Base-by-base conservation (phyloP, 2,329 filamentous ascomycete genomes). In the Sphaerostilbella broomeana region DNA sequence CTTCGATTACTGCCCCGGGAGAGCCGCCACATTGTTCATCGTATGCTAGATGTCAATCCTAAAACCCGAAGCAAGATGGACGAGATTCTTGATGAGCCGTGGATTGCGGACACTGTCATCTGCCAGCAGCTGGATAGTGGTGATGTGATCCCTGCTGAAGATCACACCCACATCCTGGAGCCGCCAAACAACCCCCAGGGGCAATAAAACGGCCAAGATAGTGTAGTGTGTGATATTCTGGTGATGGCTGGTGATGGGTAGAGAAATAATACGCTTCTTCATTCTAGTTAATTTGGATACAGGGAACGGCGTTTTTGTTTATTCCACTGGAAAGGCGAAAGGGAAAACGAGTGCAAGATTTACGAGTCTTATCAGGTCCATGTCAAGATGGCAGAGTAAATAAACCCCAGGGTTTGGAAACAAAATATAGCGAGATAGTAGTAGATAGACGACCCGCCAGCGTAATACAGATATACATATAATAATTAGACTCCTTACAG, bases 41-140 rank as follows among this genome's bases (percentile, higher is more conserved):
- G 85, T 42, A 98, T 98, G 92, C 75, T 98, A 24, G 87, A 92
- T 54, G 73, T 95, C 35, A 79, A 95, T 53, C 87, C 89, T 0
- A 83, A 78, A 56, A 82, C 84, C 49, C 78, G 92, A 41, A 90
- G 88, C 3, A 86, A 77, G 3, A 83, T 98, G 69, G 73, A 82
- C 17, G 88, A 98, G 54, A 85, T 98, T 13, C 64, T 95, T 36
- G 75, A 81, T 16, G 90, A 98, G 57, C 80, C 83, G 12, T 98
- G 92, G 92, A 79, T 97, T n/a, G 77, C 80, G 33, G 81, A 83
- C 52, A 86, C 86, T 21, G 70, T 84, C 15, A 87, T 94, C 28
- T 98, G 92, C 60, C 74, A 81, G 47, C 90, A 94, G 56, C 72
- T 84, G 38, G 79, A 77, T 17, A 63, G 67, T 3, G 87, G 88